Evolutionary conservation across 176 grass and related monocot genomes (phyloP), one percentile per base, ranked within the genome.

Genomic region (Oryza australiensis): DNA sequence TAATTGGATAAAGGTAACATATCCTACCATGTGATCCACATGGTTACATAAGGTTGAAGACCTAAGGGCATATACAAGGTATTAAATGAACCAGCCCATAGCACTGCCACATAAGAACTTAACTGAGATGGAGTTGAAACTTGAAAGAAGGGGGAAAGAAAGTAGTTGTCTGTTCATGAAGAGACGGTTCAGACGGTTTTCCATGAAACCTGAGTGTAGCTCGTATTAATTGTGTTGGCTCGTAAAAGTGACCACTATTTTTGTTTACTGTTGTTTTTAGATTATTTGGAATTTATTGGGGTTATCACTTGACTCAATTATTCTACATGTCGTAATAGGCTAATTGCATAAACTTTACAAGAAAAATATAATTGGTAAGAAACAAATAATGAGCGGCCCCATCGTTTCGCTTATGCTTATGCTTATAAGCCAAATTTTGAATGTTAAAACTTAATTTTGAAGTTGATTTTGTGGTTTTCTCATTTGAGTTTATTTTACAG

Each of bases 281-380:
- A 51, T 51, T 15, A 6, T 20, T 45, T 45, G 43, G 43, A 53
- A 16, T 53, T 53, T 53, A 53, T 20, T 53, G 48, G 48, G 48
- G 16, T 20, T 53, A 53, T 53, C 48, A 53, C 48, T 53, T 53
- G 48, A 20, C 48, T 53, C 48, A 20, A 53, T 53, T 53, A 20
- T 53, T 53, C 4, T 20, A 5, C 48, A 53, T 53, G 48, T 5
- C 48, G 5, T 57, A 57, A 57, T 57, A 9, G 48, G 48, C 14
- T 57, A 57, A 42, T 71, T n/a, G 68, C 48, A 72, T 26, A 55
- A 40, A 51, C 55, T 72, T 81, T 72, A 72, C 51, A 62, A 57
- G 10, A 30, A 35, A 35, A 68, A 72, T 43, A 26, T 62, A 70
- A 63, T 63, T 26, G 37, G 3, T 63, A 81, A 26, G 40, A 28